phyloP scores from a whole-genome alignment of 352 stramenopile genomes.

The Phytopythium helicoides region DNA sequence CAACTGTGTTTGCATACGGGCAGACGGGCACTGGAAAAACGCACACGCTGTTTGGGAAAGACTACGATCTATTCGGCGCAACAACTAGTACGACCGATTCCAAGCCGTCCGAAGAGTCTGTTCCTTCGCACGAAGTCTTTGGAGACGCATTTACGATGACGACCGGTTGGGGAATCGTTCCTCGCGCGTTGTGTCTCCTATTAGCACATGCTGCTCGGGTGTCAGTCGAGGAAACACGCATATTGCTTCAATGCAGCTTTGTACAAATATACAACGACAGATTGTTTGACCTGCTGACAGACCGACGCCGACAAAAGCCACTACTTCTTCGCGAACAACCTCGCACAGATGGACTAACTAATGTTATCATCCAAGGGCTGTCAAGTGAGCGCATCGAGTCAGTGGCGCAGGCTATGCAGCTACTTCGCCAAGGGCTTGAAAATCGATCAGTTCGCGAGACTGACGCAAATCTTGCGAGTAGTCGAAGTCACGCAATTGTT shows the following conservation, averaged over 20 bases:
- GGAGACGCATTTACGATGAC: too few relatives aligned
- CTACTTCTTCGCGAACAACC: constrained; percentile 69
- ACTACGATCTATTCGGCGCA: too few relatives aligned
- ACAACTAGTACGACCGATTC: too few relatives aligned
- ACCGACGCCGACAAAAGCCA: constrained; percentile 62
- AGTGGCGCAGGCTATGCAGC: constrained; percentile 69
- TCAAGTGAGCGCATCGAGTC: constrained; percentile 87
- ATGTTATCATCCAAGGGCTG: constrained; percentile 66
- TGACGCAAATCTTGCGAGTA: constrained; percentile 84
- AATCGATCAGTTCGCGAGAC: constrained; percentile 90
- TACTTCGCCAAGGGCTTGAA: constrained; percentile 74
- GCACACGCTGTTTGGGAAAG: constrained; percentile 96
- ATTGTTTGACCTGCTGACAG: constrained; percentile 88
- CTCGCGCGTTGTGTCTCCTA: constrained; percentile 71
- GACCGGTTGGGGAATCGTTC: constrained; percentile 88
- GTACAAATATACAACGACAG: constrained; percentile 95
- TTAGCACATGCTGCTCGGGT: constrained; percentile 25
- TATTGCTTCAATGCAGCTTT: constrained; percentile 81
- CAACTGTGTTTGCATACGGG: constrained; percentile 94
- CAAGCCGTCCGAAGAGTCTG: too few relatives aligned
- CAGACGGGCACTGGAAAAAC: constrained; percentile 96
- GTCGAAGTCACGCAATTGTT: constrained; percentile 84
- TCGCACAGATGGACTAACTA: constrained; percentile 41
- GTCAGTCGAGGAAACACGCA: constrained; percentile 12
- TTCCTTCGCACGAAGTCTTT: too few relatives aligned